Evolutionary conservation across 805 yeast species (phyloP).

Genomic region (Lipomyces sp.): DNA sequence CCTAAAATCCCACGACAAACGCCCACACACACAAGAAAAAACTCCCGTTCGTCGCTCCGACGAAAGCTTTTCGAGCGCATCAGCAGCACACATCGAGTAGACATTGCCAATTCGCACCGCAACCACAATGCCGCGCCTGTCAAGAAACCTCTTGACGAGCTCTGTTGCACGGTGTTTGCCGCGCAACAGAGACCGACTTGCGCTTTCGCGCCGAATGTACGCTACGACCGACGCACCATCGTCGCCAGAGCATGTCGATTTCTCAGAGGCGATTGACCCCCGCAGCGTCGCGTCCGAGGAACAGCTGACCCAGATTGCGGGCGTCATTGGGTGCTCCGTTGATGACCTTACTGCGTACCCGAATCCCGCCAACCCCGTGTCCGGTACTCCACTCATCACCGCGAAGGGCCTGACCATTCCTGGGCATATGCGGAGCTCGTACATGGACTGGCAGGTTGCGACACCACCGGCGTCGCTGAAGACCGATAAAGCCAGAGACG

Average conservation of each 20-base stretch:
- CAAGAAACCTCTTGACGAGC: no score
- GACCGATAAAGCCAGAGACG: slow-evolving; percentile 4
- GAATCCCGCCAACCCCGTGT: not conserved
- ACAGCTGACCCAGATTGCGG: slow-evolving; percentile 2
- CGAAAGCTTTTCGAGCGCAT: no score
- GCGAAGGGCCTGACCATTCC: slow-evolving; percentile 16
- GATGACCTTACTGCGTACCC: slow-evolving; percentile 21
- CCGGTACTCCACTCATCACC: slow-evolving; percentile 7
- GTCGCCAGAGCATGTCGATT: not conserved
- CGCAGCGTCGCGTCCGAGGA: not conserved
- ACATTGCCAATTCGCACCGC: no score
- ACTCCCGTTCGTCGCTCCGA: no score
- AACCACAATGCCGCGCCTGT: no score
- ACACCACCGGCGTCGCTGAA: slow-evolving; percentile 14
- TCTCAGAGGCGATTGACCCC: slow-evolving; percentile 6
- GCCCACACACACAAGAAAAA: no score
- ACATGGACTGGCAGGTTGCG: slow-evolving; percentile 13
- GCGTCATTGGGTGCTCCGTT: slow-evolving; percentile 22
- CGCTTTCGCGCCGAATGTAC: no score
- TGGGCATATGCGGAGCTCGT: slow-evolving; percentile 11
- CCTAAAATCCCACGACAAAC: no score
- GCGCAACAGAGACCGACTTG: no score
- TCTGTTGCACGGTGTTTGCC: no score
- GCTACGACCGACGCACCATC: no score
- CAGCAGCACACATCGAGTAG: no score